Evolutionary conservation across 768 basidiomycete species (phyloP).

Genomic region (Gymnopilus dilepis): DNA sequence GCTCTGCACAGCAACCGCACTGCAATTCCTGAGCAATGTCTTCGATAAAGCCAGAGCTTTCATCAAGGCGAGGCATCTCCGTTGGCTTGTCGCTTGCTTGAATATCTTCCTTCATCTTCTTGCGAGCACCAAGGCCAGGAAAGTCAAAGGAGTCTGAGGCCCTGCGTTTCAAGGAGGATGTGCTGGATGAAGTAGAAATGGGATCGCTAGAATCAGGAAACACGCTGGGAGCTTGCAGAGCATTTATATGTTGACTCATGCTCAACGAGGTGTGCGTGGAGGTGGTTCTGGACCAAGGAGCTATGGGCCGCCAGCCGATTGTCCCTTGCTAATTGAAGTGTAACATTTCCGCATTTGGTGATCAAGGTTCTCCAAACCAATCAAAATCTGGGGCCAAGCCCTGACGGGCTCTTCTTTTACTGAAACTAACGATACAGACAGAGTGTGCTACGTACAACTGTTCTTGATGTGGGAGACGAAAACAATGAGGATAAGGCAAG

Average conservation of each 20-base stretch:
- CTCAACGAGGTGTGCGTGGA: conserved; percentile 23
- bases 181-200: conserved; percentile 19
- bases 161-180: conserved; percentile 56
- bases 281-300: conserved; percentile 27
- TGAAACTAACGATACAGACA: conserved; percentile 17
- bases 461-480: conserved; percentile 8
- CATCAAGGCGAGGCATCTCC: conserved; percentile 9
- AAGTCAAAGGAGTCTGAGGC: conserved; percentile 65
- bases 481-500: background rate
- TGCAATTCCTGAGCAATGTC: conserved; percentile 77
- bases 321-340: conserved; percentile 33
- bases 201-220: conserved; percentile 7
- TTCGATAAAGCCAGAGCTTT: conserved; percentile 49
- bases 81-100: conserved; percentile 21
- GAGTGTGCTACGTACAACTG: conserved; percentile 12
- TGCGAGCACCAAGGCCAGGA: conserved; percentile 53
- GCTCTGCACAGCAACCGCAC: conserved; percentile 84
- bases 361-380: conserved; percentile 20
- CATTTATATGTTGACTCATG: conserved; percentile 26
- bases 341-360: conserved; percentile 35
- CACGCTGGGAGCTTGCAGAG: conserved; percentile 1
- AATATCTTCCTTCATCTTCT: conserved; percentile 60
- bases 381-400: background rate
- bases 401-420: background rate
- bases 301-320: conserved; percentile 27